Percentiles rank a stretch among this genome's conserved stretches.
These are phyloP conservation scores for Cerioporus squamosus DNA, from an alignment of 1,284 basidiomycete species.

Conservation along the genomic window DNA sequence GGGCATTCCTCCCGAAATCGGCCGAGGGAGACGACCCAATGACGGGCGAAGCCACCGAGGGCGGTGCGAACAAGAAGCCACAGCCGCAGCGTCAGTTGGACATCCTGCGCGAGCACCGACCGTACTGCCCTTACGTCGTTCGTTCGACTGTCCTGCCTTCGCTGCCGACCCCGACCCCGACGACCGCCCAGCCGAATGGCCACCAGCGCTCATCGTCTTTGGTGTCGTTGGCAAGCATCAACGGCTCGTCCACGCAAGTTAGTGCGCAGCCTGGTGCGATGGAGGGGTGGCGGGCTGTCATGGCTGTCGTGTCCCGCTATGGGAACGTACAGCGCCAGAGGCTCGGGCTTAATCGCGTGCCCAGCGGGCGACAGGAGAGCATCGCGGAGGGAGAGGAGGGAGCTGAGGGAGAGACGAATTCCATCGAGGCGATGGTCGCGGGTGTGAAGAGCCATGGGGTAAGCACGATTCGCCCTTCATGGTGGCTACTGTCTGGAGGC, in stretches of 20 bases:
- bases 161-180: slow-evolving; percentile 42
- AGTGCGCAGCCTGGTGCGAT: slow-evolving; percentile 40
- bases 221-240: slow-evolving; percentile 31
- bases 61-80: slow-evolving; percentile 12
- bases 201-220: slow-evolving; percentile 31
- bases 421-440: slow-evolving; percentile 73
- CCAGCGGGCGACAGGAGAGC: slow-evolving; percentile 16
- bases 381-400: slow-evolving; percentile 22
- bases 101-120: slow-evolving; percentile 76
- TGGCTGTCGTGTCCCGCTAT: slow-evolving; percentile 67
- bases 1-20: slow-evolving; percentile 58
- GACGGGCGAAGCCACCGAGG: not conserved
- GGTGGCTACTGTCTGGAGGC: too few species aligned
- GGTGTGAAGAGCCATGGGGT: slow-evolving; percentile 75
- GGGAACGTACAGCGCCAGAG: slow-evolving; percentile 62
- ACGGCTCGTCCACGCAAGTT: slow-evolving; percentile 31
- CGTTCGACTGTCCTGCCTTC: slow-evolving; percentile 69
- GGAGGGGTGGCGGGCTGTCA: slow-evolving; percentile 81
- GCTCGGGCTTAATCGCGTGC: slow-evolving; percentile 35
- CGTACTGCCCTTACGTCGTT: slow-evolving; percentile 80
- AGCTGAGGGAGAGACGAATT: slow-evolving; percentile 48
- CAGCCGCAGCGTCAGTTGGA: slow-evolving; percentile 63
- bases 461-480: slow-evolving; percentile 34
- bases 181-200: slow-evolving; percentile 3
- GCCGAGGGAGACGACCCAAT: slow-evolving; percentile 13